Evolutionary conservation across 2,329 filamentous ascomycete genomes (phyloP).

Genomic region (Escovopsis weberi): DNA sequence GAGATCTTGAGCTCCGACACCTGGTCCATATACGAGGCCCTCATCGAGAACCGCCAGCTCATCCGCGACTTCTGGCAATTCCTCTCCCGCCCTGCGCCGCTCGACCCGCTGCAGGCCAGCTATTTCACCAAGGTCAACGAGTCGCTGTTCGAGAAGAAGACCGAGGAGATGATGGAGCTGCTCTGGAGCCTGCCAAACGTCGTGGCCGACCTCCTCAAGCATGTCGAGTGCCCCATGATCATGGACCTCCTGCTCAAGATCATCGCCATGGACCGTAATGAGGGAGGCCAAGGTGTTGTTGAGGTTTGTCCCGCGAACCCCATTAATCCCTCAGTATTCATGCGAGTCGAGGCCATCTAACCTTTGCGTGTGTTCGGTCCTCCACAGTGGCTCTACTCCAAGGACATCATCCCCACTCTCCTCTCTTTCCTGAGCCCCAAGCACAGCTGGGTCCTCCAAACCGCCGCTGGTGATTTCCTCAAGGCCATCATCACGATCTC

Average conservation of each 20-base stretch:
- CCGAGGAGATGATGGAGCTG: slow-evolving; percentile 87
- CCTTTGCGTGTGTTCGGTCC: slow-evolving; percentile 1
- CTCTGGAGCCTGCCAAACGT: slow-evolving; percentile 73
- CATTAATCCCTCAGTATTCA: not conserved
- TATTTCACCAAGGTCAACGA: slow-evolving; percentile 99
- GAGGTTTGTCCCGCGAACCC: slow-evolving; percentile 46
- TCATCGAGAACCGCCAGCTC: slow-evolving; percentile 70
- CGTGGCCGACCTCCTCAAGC: slow-evolving; percentile 71
- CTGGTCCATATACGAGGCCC: slow-evolving; percentile 88
- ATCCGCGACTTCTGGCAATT: slow-evolving; percentile 86
- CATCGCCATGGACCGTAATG: slow-evolving; percentile 85
- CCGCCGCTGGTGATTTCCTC: slow-evolving; percentile 90
- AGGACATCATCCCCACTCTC: slow-evolving; percentile 74
- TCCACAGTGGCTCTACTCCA: slow-evolving; percentile 72
- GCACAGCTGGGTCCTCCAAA: slow-evolving; percentile 81
- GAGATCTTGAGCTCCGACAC: slow-evolving; percentile 92
- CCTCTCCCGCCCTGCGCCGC: slow-evolving; percentile 64
- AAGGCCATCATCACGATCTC: slow-evolving; percentile 99
- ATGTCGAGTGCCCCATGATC: slow-evolving; percentile 94
- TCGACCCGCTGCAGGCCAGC: slow-evolving; percentile 86
- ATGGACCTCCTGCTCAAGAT: slow-evolving; percentile 97
- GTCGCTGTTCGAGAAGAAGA: slow-evolving; percentile 94
- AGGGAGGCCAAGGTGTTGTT: slow-evolving; percentile 82
- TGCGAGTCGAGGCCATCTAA: slow-evolving; percentile 7
- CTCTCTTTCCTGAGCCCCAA: slow-evolving; percentile 77